Evolutionary conservation across 2,329 filamentous ascomycete genomes (phyloP).

Genomic region (Aspergillus niger): DNA sequence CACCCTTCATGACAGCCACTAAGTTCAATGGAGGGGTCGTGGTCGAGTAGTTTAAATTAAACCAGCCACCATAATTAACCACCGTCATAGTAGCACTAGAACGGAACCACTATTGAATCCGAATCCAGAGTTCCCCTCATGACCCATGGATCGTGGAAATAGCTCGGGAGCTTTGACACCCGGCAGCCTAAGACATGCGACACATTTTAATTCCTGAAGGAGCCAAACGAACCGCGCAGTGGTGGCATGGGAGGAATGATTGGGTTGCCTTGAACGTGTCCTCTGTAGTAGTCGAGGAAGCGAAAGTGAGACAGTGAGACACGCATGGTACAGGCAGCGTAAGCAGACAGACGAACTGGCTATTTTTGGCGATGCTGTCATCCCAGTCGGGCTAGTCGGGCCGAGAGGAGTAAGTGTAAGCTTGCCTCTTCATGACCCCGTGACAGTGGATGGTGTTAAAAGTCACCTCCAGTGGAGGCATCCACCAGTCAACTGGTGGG

Average conservation of each 20-base stretch:
- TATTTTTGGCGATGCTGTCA: neutral
- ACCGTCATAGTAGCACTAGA: neutral
- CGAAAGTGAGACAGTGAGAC: neutral
- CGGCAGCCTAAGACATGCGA: neutral
- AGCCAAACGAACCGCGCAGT: neutral
- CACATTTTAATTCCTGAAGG: no score
- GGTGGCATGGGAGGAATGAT: neutral
- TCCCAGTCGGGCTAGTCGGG: neutral
- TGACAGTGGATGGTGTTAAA: neutral
- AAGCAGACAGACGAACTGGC: neutral
- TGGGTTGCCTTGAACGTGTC: neutral
- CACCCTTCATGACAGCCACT: neutral
- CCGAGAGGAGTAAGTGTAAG: neutral
- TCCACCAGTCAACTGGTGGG: no score
- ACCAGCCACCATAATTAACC: neutral
- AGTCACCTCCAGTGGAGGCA: neutral
- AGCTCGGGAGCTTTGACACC: neutral
- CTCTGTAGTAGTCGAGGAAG: no score
- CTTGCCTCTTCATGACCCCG: neutral
- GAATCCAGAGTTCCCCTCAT: neutral
- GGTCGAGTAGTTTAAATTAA: neutral
- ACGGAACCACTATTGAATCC: neutral
- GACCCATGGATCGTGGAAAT: neutral
- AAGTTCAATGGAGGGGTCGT: neutral
- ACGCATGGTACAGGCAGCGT: neutral